Percentiles rank a stretch among this genome's conserved stretches.
Evolutionary conservation across 257 asterid species (phyloP).

Genomic region (Salvia rosmarinus): DNA sequence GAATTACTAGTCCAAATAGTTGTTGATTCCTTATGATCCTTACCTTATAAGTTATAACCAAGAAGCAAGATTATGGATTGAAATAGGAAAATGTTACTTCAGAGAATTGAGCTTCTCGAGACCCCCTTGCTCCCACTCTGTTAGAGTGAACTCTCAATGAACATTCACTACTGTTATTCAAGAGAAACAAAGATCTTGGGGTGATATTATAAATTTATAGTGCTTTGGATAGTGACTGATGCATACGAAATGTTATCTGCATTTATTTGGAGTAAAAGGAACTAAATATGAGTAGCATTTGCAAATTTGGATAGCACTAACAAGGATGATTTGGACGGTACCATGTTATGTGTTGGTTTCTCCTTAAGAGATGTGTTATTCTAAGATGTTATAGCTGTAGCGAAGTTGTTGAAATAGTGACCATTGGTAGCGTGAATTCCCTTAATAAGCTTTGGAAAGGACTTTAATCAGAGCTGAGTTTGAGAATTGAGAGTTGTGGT

Average conservation of each 20-base stretch:
- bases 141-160: not conserved
- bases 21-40: not conserved
- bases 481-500: not conserved
- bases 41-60: not conserved
- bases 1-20: not conserved
- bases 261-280: not conserved
- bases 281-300: conserved; percentile 1
- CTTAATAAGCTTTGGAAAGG: too few relatives aligned
- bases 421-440: not conserved
- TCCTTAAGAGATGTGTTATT: not conserved
- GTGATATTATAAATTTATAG: not conserved
- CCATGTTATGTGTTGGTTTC: not conserved
- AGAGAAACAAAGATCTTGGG: not conserved
- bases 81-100: not conserved
- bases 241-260: not conserved
- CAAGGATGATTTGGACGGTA: not conserved
- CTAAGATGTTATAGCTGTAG: not conserved
- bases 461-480: too few relatives aligned
- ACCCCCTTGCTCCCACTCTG: not conserved
- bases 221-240: not conserved
- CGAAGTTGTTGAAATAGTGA: conserved; percentile 10
- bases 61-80: not conserved
- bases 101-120: not conserved
- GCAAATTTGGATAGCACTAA: not conserved
- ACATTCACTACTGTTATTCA: not conserved